phyloP scores from a whole-genome alignment of 768 basidiomycete species.

The Crucibulum laeve region DNA sequence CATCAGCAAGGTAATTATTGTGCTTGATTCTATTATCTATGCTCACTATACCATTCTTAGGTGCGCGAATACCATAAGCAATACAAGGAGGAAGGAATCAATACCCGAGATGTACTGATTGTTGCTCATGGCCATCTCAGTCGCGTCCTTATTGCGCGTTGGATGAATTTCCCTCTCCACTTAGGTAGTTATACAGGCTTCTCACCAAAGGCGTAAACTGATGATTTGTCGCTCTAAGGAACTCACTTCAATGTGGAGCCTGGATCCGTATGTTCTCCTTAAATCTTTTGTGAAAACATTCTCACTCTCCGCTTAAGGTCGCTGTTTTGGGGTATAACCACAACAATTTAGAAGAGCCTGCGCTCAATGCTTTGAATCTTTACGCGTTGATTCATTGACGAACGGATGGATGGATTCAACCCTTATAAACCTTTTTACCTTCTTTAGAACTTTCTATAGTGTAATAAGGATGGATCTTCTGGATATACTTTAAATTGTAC shows the following conservation, averaged over 20 bases:
- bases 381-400: conserved; percentile 22
- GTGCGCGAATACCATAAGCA: conserved; percentile 69
- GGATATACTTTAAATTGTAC: no score
- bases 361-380: conserved; percentile 70
- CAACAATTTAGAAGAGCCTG: conserved; percentile 70
- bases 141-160: conserved; percentile 74
- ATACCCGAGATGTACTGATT: conserved; percentile 78
- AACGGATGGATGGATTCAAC: neutral
- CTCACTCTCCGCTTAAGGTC: conserved; percentile 39
- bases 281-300: neutral
- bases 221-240: conserved; percentile 31
- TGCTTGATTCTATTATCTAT: conserved; percentile 9
- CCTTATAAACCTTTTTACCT: no score
- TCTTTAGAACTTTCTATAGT: no score
- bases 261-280: conserved; percentile 53
- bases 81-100: conserved; percentile 63
- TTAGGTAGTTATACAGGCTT: conserved; percentile 34
- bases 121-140: conserved; percentile 89
- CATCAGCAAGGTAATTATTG: conserved; percentile 53
- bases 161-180: conserved; percentile 66
- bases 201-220: neutral
- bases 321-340: conserved; percentile 85
- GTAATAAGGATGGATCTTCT: no score
- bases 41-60: conserved; percentile 24
- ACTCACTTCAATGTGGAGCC: conserved; percentile 84